phyloP scores from a whole-genome alignment of 2,329 filamentous ascomycete genomes.

The Endothia cerciana region DNA sequence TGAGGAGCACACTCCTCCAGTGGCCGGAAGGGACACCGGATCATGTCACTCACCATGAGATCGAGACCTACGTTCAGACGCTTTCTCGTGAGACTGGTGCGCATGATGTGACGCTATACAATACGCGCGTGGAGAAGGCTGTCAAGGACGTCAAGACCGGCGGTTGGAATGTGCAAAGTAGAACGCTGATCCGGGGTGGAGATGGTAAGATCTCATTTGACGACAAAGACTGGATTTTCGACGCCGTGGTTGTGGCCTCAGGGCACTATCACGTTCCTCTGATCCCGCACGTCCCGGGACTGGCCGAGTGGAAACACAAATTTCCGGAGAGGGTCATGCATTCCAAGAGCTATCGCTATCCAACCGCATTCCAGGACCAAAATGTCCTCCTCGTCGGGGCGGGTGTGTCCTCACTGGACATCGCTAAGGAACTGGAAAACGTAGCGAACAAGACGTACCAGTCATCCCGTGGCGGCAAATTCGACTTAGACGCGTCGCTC shows the following conservation, averaged over 20 bases:
- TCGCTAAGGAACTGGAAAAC: constrained; percentile 44
- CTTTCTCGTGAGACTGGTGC: constrained; percentile 56
- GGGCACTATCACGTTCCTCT: constrained; percentile 70
- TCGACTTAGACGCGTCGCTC: constrained; percentile 58
- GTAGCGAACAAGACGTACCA: constrained; percentile 47
- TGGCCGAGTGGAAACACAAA: constrained; percentile 58
- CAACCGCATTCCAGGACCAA: constrained; percentile 58
- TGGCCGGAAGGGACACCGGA: constrained; percentile 66
- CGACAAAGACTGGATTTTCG: constrained; percentile 51
- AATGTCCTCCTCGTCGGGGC: constrained; percentile 58
- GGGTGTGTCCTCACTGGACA: constrained; percentile 48
- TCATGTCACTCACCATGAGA: constrained; percentile 58
- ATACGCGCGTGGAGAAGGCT: constrained; percentile 60
- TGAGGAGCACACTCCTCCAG: constrained; percentile 45
- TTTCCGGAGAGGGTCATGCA: constrained; percentile 62
- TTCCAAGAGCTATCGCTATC: constrained; percentile 73
- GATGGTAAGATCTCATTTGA: constrained; percentile 33
- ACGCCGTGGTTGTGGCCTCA: constrained; percentile 67
- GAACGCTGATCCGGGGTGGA: constrained; percentile 42
- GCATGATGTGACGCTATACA: constrained; percentile 52
- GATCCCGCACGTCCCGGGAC: constrained; percentile 62
- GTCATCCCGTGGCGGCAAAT: constrained; percentile 62
- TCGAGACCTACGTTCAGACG: constrained; percentile 65
- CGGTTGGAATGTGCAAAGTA: constrained; percentile 57
- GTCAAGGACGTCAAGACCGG: constrained; percentile 28